Percentiles rank a stretch among this genome's conserved stretches.
phyloP scores from a whole-genome alignment of 2,329 filamentous ascomycete species.

The Xylaria sp. region DNA sequence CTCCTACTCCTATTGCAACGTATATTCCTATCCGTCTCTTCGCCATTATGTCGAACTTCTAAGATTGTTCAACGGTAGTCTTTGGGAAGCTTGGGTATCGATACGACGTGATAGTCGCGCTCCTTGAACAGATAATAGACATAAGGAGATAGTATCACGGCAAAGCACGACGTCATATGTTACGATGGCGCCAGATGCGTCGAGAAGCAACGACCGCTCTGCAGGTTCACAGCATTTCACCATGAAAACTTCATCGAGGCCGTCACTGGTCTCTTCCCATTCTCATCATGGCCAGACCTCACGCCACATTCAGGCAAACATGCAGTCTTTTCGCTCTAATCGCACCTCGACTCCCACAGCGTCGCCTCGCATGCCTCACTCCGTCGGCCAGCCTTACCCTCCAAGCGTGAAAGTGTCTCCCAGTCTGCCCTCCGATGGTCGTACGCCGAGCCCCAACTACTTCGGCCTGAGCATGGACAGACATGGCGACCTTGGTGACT shows the following conservation, averaged over 20 bases:
- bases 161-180: conserved; percentile 44
- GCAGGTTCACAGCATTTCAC: conserved; percentile 47
- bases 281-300: conserved; percentile 43
- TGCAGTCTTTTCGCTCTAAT: conserved; percentile 53
- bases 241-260: conserved; percentile 50
- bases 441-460: conserved; percentile 81
- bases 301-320: conserved; percentile 53
- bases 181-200: conserved; percentile 45
- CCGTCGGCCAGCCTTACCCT: conserved; percentile 65
- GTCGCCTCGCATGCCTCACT: conserved; percentile 63
- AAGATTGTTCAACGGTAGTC: conserved; percentile 16
- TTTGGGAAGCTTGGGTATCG: conserved; percentile 18
- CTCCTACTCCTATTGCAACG: neutral
- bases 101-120: conserved; percentile 13
- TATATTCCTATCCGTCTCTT: neutral
- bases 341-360: conserved; percentile 62
- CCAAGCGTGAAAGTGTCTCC: conserved; percentile 58
- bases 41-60: conserved; percentile 31
- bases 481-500: conserved; percentile 69
- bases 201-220: conserved; percentile 45
- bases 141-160: conserved; percentile 14
- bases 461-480: conserved; percentile 79
- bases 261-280: conserved; percentile 46
- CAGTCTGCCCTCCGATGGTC: conserved; percentile 48
- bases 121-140: neutral